A percentile compares a stretch with the other conserved stretches of the same genome.
Conservation (phyloP, 345 rosid species). For the Acer negundo region DNA sequence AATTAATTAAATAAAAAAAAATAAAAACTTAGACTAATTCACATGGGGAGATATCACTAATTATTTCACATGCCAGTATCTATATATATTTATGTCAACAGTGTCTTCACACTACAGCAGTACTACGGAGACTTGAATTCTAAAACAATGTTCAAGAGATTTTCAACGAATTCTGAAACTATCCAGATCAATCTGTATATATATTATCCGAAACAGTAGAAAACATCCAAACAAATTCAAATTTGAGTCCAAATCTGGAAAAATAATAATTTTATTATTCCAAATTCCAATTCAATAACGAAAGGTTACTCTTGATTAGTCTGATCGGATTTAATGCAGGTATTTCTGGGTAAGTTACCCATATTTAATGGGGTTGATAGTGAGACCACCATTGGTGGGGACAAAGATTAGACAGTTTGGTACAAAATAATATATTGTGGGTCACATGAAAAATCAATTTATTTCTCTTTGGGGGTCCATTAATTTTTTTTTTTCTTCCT, state of each 20-base stretch:
- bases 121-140: neutral
- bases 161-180: too few species aligned
- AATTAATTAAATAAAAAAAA: too few species aligned
- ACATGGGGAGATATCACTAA: neutral
- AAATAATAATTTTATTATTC: neutral
- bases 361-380: conserved; percentile 26
- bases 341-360: conserved; percentile 19
- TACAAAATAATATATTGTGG: conserved; percentile 26
- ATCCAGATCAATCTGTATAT: too few species aligned
- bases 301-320: conserved; percentile 16
- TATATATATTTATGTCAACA: neutral
- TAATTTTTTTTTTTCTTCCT: neutral
- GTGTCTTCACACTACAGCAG: neutral
- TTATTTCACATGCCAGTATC: conserved; percentile 1
- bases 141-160: neutral
- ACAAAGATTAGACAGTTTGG: conserved; percentile 30
- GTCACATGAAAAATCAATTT: conserved; percentile 21
- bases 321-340: conserved; percentile 14
- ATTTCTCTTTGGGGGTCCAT: conserved; percentile 17
- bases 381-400: conserved; percentile 20
- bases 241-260: neutral
- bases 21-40: neutral
- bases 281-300: neutral
- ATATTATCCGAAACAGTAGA: neutral
- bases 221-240: neutral